Evolutionary conservation across 306 rosid species (phyloP).

Genomic region (Prunus davidiana): DNA sequence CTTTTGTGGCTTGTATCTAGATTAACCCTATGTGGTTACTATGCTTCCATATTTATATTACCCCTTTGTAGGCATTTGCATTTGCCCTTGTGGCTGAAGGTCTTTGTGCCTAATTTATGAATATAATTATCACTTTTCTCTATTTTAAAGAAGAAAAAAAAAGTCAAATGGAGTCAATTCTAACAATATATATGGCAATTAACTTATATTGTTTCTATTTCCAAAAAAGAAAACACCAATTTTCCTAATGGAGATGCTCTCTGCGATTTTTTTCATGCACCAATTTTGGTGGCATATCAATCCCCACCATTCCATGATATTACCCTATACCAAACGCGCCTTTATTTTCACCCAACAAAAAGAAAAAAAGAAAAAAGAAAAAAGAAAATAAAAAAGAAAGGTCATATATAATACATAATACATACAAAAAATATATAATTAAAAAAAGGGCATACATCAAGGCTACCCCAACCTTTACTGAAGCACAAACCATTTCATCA

Average conservation of each 20-base stretch:
- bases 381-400: background rate
- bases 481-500: background rate
- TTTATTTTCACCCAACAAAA: background rate
- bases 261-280: background rate
- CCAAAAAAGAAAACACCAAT: background rate
- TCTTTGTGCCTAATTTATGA: background rate
- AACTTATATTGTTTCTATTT: background rate
- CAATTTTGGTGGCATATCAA: background rate
- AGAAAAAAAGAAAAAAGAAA: background rate
- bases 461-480: background rate
- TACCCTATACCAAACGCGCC: background rate
- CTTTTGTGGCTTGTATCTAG: too few relatives aligned
- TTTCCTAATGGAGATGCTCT: background rate
- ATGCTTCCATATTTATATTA: too few relatives aligned
- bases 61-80: too few relatives aligned
- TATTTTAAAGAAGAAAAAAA: too few relatives aligned
- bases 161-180: too few relatives aligned
- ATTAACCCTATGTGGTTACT: too few relatives aligned
- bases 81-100: too few relatives aligned
- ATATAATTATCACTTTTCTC: too few relatives aligned
- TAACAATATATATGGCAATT: background rate
- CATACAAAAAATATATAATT: too few relatives aligned
- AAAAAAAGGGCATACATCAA: background rate
- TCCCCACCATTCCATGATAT: conserved; percentile 4
- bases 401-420: background rate